phyloP scores from a whole-genome alignment of 2,329 filamentous ascomycete genomes.

The Stachybotrys chartarum region DNA sequence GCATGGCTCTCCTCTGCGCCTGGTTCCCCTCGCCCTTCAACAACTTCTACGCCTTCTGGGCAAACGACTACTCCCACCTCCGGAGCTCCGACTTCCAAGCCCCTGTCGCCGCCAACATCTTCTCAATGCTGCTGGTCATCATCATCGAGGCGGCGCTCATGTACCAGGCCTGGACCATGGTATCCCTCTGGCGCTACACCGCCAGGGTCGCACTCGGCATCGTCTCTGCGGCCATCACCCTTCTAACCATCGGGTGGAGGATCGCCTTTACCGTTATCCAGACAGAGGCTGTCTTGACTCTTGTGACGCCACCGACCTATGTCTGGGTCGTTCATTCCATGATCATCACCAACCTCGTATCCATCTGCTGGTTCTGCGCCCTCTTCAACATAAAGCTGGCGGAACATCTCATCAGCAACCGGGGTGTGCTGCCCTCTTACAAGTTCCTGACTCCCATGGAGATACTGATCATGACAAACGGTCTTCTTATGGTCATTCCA shows the following conservation, averaged over 20 bases:
- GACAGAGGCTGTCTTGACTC: slow-evolving; percentile 19
- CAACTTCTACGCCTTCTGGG: slow-evolving; percentile 53
- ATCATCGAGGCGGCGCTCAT: slow-evolving; percentile 40
- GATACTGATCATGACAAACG: slow-evolving; percentile 48
- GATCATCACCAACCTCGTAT: slow-evolving; percentile 30
- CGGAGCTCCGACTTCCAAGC: slow-evolving; percentile 24
- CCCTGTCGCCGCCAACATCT: slow-evolving; percentile 31
- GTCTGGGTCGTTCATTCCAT: slow-evolving; percentile 31
- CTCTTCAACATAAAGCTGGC: slow-evolving; percentile 47
- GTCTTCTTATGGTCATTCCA: slow-evolving; percentile 48
- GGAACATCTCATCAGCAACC: slow-evolving; percentile 38
- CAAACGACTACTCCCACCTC: slow-evolving; percentile 46
- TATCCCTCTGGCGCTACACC: slow-evolving; percentile 36
- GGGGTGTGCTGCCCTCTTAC: slow-evolving; percentile 36
- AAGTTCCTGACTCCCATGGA: slow-evolving; percentile 43
- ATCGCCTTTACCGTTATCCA: slow-evolving; percentile 29
- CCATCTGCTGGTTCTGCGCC: slow-evolving; percentile 46
- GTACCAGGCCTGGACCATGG: slow-evolving; percentile 46
- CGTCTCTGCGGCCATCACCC: slow-evolving; percentile 20
- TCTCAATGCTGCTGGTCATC: slow-evolving; percentile 36
- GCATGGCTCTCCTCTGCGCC: slow-evolving; percentile 47
- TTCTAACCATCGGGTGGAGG: slow-evolving; percentile 22
- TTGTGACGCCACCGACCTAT: slow-evolving; percentile 12
- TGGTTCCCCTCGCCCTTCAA: slow-evolving; percentile 56
- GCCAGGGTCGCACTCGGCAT: slow-evolving; percentile 19